These are phyloP conservation scores for Pascua sp. DNA, from an alignment of 1,284 basidiomycete genomes.

Conservation along the genomic window DNA sequence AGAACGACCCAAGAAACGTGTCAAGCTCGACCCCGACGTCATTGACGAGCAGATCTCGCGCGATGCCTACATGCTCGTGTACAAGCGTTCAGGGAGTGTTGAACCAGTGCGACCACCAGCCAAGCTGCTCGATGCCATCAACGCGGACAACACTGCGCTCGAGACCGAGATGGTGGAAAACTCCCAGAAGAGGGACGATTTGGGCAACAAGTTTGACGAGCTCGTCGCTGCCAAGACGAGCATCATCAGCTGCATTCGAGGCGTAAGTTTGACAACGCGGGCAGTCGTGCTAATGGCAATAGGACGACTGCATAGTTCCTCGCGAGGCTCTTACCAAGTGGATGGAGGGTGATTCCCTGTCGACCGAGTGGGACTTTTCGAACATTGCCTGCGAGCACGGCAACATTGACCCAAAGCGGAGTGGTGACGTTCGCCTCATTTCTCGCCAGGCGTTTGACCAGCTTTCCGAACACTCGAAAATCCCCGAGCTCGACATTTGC, in stretches of 20 bases:
- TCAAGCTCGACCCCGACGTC: slow-evolving; percentile 14
- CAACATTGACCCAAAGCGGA: slow-evolving; percentile 24
- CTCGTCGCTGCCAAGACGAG: slow-evolving; percentile 24
- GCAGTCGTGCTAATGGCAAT: slow-evolving; percentile 5
- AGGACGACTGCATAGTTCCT: slow-evolving; percentile 34
- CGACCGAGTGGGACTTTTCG: slow-evolving; percentile 19
- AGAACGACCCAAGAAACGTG: slow-evolving; percentile 22
- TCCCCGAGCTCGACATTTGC: slow-evolving; percentile 29
- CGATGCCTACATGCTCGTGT: slow-evolving; percentile 91
- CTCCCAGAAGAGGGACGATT: background rate
- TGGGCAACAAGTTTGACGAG: slow-evolving; percentile 4
- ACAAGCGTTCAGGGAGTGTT: slow-evolving; percentile 54
- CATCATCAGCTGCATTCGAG: slow-evolving; percentile 23
- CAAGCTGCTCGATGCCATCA: slow-evolving; percentile 57
- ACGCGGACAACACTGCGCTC: slow-evolving; percentile 54
- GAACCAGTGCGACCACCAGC: slow-evolving; percentile 53
- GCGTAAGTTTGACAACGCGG: slow-evolving; percentile 18
- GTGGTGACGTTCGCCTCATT: slow-evolving; percentile 17
- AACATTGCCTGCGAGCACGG: slow-evolving; percentile 28
- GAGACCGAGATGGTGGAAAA: slow-evolving; percentile 20
- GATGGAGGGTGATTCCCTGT: slow-evolving; percentile 22
- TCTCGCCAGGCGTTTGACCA: slow-evolving; percentile 27
- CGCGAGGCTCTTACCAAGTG: slow-evolving; percentile 26
- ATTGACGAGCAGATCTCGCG: slow-evolving; percentile 55
- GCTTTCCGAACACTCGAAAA: slow-evolving; percentile 8